Evolutionary conservation across 441 rosid genomes (phyloP).

Genomic region (Pelargonium citronellum): DNA sequence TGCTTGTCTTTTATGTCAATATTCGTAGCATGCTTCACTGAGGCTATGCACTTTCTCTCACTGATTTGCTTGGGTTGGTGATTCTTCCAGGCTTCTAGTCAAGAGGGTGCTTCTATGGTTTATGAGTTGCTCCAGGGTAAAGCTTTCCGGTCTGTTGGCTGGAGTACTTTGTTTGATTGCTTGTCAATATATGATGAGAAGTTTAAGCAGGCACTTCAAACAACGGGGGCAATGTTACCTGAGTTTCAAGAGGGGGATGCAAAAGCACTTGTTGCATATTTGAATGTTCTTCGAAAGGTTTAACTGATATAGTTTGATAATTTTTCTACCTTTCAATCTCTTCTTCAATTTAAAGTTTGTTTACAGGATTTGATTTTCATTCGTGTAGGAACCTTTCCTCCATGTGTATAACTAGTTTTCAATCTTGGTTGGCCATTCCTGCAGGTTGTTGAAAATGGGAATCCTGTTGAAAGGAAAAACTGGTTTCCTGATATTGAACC

Average conservation of each 20-base stretch:
- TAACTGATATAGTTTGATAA: neutral
- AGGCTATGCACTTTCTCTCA: constrained; percentile 16
- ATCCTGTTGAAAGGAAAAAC: constrained; percentile 70
- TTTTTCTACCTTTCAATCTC: neutral
- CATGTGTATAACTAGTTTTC: neutral
- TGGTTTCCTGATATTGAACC: constrained; percentile 97
- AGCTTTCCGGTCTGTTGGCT: constrained; percentile 84
- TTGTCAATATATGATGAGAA: constrained; percentile 77
- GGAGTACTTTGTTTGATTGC: constrained; percentile 90
- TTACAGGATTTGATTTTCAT: constrained; percentile 2
- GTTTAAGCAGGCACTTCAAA: constrained; percentile 83
- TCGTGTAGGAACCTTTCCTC: neutral
- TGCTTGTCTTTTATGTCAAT: constrained; percentile 18
- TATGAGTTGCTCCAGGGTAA: constrained; percentile 85
- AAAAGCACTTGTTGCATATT: constrained; percentile 92
- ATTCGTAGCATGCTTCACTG: constrained; percentile 10
- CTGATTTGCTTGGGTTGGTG: constrained; percentile 21
- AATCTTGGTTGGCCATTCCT: constrained; percentile 18
- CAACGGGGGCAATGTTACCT: constrained; percentile 81
- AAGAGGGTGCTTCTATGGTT: constrained; percentile 92
- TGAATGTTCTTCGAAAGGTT: constrained; percentile 94
- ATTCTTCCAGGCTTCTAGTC: constrained; percentile 70
- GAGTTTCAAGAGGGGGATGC: constrained; percentile 96
- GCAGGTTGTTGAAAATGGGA: constrained; percentile 82
- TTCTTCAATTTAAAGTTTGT: neutral